These are phyloP conservation scores for Nepenthes mirabilis DNA, from an alignment of 148 eudicot genomes.

Conservation along the genomic window DNA sequence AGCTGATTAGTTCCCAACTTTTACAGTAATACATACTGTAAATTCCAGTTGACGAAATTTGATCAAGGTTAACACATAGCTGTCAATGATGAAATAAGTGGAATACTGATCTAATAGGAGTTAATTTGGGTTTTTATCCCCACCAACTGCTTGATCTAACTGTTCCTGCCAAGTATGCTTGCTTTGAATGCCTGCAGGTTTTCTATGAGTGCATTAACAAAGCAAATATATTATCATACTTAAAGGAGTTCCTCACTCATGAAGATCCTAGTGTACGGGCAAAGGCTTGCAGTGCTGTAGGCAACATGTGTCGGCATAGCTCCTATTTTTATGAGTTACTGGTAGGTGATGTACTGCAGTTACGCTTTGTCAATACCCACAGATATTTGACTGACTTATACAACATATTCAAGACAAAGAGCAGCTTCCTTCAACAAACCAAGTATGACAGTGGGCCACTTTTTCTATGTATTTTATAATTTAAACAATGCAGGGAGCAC, in stretches of 20 bases:
- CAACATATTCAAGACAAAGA: no score
- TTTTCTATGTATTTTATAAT: not conserved
- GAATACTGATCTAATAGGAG: not conserved
- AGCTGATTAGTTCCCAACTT: no score
- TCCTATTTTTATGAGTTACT: constrained; percentile 69
- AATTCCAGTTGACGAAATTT: no score
- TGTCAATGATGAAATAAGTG: no score
- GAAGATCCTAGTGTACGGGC: constrained; percentile 80
- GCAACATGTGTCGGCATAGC: constrained; percentile 94
- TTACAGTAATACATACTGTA: no score
- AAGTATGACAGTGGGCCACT: not conserved
- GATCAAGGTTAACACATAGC: no score
- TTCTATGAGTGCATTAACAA: constrained; percentile 65
- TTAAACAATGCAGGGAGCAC: constrained; percentile 42
- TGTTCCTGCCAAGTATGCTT: not conserved
- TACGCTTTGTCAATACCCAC: not conserved
- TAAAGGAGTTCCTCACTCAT: constrained; percentile 63
- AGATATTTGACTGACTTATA: not conserved
- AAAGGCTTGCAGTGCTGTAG: constrained; percentile 84
- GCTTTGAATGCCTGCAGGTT: constrained; percentile 32
- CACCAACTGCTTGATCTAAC: not conserved
- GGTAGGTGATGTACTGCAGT: constrained; percentile 26
- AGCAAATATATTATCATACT: constrained; percentile 56
- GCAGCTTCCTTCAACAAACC: no score
- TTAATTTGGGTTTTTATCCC: not conserved